Evolutionary conservation across 2,329 filamentous ascomycete species (phyloP).

Genomic region (Fusarium sororula): DNA sequence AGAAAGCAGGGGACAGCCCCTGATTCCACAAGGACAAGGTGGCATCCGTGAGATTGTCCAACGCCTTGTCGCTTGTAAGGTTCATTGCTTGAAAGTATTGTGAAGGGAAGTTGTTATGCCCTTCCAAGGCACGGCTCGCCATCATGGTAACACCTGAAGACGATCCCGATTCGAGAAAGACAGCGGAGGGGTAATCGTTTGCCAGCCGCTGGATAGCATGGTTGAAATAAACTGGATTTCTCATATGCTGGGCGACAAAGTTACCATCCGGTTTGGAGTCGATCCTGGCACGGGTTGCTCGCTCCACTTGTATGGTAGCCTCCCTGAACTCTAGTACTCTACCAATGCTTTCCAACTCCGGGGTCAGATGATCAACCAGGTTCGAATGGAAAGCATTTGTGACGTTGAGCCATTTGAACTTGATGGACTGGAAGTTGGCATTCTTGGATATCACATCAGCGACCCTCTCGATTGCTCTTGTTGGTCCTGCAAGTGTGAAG

Average conservation of each 20-base stretch:
- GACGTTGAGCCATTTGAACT: conserved; percentile 52
- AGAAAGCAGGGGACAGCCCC: background rate
- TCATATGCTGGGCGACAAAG: conserved; percentile 32
- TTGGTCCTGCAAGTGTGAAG: conserved; percentile 3
- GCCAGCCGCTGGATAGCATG: conserved; percentile 53
- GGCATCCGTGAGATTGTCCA: background rate
- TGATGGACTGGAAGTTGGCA: conserved; percentile 19
- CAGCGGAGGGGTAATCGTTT: conserved; percentile 5
- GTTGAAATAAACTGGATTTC: conserved; percentile 55
- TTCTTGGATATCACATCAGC: conserved; percentile 11
- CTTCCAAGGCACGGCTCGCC: background rate
- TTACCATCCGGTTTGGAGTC: background rate
- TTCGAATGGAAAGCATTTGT: conserved; percentile 59
- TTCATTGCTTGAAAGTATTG: background rate
- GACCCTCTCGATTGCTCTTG: background rate
- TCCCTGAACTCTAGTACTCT: background rate
- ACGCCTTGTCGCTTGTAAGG: background rate
- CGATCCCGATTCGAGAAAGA: conserved; percentile 11
- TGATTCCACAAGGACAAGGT: background rate
- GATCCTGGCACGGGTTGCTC: background rate
- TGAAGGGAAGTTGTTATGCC: too few relatives aligned
- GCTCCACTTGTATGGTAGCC: background rate
- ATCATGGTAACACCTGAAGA: conserved; percentile 3
- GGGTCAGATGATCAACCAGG: conserved; percentile 50
- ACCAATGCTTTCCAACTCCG: background rate